Conservation (phyloP, 2,329 filamentous ascomycete species). For the Ophiostoma sp. region DNA sequence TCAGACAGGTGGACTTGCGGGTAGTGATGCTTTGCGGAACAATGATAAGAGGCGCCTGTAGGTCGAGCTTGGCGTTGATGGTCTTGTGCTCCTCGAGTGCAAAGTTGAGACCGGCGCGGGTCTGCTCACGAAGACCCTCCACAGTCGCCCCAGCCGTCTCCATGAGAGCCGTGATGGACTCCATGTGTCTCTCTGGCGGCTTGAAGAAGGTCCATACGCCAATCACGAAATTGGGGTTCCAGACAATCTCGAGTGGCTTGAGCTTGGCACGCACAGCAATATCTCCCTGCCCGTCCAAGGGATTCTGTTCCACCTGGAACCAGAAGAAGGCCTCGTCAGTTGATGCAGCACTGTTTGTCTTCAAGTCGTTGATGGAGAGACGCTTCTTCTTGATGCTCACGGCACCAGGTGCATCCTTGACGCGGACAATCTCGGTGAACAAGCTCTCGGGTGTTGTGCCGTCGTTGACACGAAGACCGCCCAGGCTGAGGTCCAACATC, state of each 20-base stretch:
- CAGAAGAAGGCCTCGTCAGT: slow-evolving; percentile 77
- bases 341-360: slow-evolving; percentile 37
- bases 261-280: slow-evolving; percentile 84
- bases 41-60: slow-evolving; percentile 94
- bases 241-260: slow-evolving; percentile 93
- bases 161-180: slow-evolving; percentile 92
- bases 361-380: slow-evolving; percentile 50
- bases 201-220: slow-evolving; percentile 94
- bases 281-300: slow-evolving; percentile 86
- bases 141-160: slow-evolving; percentile 94
- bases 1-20: slow-evolving; percentile 76
- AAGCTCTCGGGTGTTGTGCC: slow-evolving; percentile 87
- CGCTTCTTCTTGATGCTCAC: slow-evolving; percentile 38
- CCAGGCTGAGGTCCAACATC: slow-evolving; percentile 80
- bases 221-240: slow-evolving; percentile 90
- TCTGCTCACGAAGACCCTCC: slow-evolving; percentile 90
- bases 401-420: slow-evolving; percentile 70
- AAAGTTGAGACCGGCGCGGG: slow-evolving; percentile 90
- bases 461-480: slow-evolving; percentile 89
- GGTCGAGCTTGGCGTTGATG: slow-evolving; percentile 89
- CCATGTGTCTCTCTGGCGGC: slow-evolving; percentile 94
- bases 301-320: slow-evolving; percentile 89
- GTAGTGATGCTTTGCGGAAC: slow-evolving; percentile 87
- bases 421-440: slow-evolving; percentile 89
- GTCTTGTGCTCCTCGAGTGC: slow-evolving; percentile 97